Conservation (phyloP, 768 basidiomycete genomes). For the Plicaturopsis crispa region DNA sequence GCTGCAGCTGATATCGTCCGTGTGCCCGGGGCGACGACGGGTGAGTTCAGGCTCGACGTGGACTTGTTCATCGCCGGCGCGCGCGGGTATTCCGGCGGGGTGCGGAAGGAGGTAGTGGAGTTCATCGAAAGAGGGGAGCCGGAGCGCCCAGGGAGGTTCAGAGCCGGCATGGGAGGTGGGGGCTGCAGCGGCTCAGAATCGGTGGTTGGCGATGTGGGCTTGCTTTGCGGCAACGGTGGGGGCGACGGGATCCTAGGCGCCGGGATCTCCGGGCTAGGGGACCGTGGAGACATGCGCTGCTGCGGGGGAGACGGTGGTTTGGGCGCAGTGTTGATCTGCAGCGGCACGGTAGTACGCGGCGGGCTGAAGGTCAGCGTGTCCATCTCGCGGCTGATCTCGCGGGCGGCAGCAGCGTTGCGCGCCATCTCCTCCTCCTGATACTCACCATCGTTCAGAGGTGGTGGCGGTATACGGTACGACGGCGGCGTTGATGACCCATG, state of each 20-base stretch:
- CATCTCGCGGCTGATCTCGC: conserved; percentile 59
- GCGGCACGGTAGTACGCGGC: conserved; percentile 13
- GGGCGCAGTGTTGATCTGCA: conserved; percentile 9
- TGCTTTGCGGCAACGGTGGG: neutral
- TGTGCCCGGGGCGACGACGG: conserved; percentile 22
- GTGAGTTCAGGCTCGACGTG: conserved; percentile 16
- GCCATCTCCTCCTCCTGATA: conserved; percentile 45
- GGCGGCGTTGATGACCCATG: conserved; percentile 3
- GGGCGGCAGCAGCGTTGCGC: conserved; percentile 61
- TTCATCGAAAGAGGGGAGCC: conserved; percentile 1
- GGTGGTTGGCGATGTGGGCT: conserved; percentile 5
- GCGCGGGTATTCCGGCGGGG: conserved; percentile 40
- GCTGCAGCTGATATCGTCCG: conserved; percentile 73
- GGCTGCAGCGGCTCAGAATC: conserved; percentile 6
- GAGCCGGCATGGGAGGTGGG: conserved; percentile 19
- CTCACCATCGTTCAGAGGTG: too few species aligned
- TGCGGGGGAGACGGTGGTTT: neutral
- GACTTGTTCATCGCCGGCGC: conserved; percentile 23
- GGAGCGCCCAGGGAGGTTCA: conserved; percentile 12
- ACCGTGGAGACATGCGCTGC: conserved; percentile 4
- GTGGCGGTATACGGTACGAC: conserved; percentile 5
- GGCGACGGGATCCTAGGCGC: conserved; percentile 5
- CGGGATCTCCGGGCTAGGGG: conserved; percentile 9
- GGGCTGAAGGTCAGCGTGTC: conserved; percentile 43
- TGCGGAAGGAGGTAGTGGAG: conserved; percentile 24